Base-by-base conservation (phyloP, 73 alveolate genomes). In the Paramecium octaurelia region DNA sequence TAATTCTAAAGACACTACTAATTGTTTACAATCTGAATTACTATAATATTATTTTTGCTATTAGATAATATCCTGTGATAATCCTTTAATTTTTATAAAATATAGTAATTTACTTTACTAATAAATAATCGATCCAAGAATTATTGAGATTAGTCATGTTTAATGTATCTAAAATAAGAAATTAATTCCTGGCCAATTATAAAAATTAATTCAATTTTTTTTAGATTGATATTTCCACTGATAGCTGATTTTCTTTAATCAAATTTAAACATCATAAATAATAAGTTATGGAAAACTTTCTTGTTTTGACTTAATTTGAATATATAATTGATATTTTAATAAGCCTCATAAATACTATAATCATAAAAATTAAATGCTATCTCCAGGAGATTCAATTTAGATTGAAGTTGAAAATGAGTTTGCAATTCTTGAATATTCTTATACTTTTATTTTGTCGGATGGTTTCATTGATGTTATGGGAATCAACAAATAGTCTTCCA, bases 81-180 rank as follows among this genome's bases (percentile, higher is more conserved):
- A 44, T 80, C 73, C 58, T 80, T n/a, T 27, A 8, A 12, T 21
- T 36, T 44, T 43, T 9, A 9, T 46, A 9, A 46, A 11, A n/a
- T 18, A 76, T 29, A 20, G 21, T 34, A 24, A 8, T 36, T 12
- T 38, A 42, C 88, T 68, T 60, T 88, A 69, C 84, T 42, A 43
- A 68, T 23, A 29, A 58, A 18, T 35, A 68, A 88, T 18, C 73
- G 71, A 57, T 71, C 69, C 93, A 89, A 88, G 9, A 69, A 48
- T 40, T 88, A 60, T 12, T 87, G 64, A 40, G 42, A 88, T 6
- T 80, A 54, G 18, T 64, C 90, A 88, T 75, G 36, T 42, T 88
- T 88, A 40, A 27, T 27, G 31, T 27, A 27, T 27, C 31, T 27
- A 27, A 27, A 27, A 27, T 27, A 27, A 27, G 31, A 27, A 27